phyloP scores from a whole-genome alignment of 148 eudicot genomes.

The Heliosperma pusillum region DNA sequence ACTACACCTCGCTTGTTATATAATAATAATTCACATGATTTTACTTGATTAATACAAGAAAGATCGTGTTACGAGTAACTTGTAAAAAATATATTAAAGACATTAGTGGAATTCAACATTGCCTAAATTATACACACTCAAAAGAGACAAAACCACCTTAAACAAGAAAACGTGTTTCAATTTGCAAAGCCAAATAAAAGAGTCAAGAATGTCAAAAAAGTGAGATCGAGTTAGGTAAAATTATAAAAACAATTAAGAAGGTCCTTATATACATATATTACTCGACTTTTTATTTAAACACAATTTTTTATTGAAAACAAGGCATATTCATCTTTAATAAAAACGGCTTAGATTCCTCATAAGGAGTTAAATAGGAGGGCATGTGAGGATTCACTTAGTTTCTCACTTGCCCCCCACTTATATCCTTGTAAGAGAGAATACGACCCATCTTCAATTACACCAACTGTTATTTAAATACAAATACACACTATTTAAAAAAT shows the following conservation, averaged over 20 bases:
- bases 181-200: conserved; percentile 15
- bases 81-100: no score
- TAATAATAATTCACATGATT: not conserved
- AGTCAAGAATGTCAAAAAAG: conserved; percentile 25
- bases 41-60: not conserved
- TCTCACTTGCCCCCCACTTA: no score
- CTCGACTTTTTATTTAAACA: not conserved
- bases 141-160: conserved; percentile 9
- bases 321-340: no score
- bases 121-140: not conserved
- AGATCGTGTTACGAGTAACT: no score
- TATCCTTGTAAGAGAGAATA: no score
- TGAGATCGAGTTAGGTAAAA: conserved; percentile 28
- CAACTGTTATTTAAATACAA: not conserved
- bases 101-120: conserved; percentile 1
- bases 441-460: no score
- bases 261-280: conserved; percentile 9
- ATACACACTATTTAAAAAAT: not conserved
- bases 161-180: conserved; percentile 14
- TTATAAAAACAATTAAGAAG: not conserved
- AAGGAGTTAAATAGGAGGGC: no score
- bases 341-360: no score
- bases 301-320: no score
- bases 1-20: no score
- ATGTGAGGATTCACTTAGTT: no score